Evolutionary conservation across 2,329 filamentous ascomycete genomes (phyloP), one percentile per base, ranked within the genome.

Genomic region (Beauveria caledonica): DNA sequence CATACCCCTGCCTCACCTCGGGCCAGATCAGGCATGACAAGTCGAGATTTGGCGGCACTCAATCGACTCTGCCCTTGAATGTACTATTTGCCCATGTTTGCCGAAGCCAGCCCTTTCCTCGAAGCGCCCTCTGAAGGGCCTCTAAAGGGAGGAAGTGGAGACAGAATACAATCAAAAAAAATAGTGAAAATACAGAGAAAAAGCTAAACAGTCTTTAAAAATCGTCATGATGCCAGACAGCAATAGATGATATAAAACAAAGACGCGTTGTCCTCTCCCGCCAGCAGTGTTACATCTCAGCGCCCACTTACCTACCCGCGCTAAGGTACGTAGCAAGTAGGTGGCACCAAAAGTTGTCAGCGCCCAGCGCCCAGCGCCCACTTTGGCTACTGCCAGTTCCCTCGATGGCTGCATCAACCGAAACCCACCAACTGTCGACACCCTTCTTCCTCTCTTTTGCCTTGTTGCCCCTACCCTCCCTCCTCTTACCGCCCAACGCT

Each of bases 351-450:
- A 23, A n/a, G 44, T 27, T 19, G 13, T 27, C 21, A 25, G 45
- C 23, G 23, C 46, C 48, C 27, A 25, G 45, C 23, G 23, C 46
- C 48, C 27, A 50, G 36, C 33, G 21, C 51, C 51, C 51, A 53
- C 51, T 42, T 53, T 36, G 36, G 36, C 13, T 15, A 42, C 51
- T 53, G 51, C 51, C 36, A 15, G 51, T 25, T 42, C 51, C 51
- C 51, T 53, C 51, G 51, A 53, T 53, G 51, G 53, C 39, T 55
- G 40, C 53, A 45, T 46, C 53, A 21, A 55, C 27, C 25, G 25
- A 58, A 42, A 42, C 40, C 40, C 40, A 7, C 17, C 40, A 17
- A 13, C 17, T 42, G 17, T 42, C 40, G 40, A 17, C 46, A 27
- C 15, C 21, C 23, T 25, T 49, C 46, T 15, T 33, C 51, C 51